Conservation (phyloP, 192 early-diverging fungal species). For the Obelidium mucronatum region DNA sequence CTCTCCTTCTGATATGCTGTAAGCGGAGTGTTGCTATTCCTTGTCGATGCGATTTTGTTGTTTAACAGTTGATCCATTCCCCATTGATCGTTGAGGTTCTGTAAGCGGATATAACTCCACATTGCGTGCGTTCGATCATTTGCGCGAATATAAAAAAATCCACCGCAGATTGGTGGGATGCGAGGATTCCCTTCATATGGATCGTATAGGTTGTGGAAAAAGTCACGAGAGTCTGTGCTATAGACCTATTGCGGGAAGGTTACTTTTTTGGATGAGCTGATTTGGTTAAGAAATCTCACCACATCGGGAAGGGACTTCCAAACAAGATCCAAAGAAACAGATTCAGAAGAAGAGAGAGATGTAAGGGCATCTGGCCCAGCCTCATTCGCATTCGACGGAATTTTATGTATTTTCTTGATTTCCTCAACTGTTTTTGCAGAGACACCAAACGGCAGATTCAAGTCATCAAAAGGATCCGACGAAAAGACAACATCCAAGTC, state of each 20-base stretch:
- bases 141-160: conserved; percentile 26
- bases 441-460: conserved; percentile 20
- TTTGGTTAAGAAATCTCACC: not conserved
- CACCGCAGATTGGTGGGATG: conserved; percentile 31
- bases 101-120: not conserved
- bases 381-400: too few species aligned
- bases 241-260: conserved; percentile 4
- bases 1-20: not conserved
- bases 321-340: not conserved
- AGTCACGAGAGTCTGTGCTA: conserved; percentile 22
- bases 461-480: conserved; percentile 13
- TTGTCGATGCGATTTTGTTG: not conserved
- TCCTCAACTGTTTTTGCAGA: not conserved
- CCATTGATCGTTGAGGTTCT: conserved; percentile 24
- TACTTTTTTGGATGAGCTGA: not conserved
- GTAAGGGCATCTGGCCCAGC: too few species aligned
- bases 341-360: not conserved
- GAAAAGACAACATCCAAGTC: conserved; percentile 20
- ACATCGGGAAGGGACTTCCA: too few species aligned
- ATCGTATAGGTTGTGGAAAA: conserved; percentile 21
- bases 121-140: not conserved
- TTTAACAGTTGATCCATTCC: conserved; percentile 25
- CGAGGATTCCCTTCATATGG: conserved; percentile 25
- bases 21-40: not conserved
- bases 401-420: too few species aligned